Evolutionary conservation across 768 basidiomycete genomes (phyloP), one percentile per base, ranked within the genome.

Genomic region (Suillus bovinus): DNA sequence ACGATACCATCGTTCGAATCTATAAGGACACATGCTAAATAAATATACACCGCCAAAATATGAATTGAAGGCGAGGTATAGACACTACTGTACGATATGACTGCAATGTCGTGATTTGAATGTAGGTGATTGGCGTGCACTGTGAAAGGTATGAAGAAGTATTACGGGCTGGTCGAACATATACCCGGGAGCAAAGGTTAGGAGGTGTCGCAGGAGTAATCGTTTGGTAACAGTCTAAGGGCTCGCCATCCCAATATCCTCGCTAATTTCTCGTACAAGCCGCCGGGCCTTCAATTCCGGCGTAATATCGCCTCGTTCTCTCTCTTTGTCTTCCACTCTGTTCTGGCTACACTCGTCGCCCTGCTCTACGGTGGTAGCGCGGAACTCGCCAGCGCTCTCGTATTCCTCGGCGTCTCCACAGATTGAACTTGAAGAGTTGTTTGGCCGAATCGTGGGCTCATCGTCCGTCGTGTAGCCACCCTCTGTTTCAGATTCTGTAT

Each of bases 391-490:
- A 53, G 76, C 74, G 27, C 68, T 62, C 31, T 74, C 71, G 1
- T 69, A 64, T 41, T 78, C 79, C 31, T 76, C 74, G n/a, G 67
- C 72, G 61, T 80, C 80, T 44, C 74, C 74, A 44, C 73, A 76
- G 34, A 71, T 80, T 3, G 77, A 79, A 16, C 73, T 73, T 24
- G 72, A 72, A 13, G 81, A 81, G 59, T 76, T 74, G 6, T 74
- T 72, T 13, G 85, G 84, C 33, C 88, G 81, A 64, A 91, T 89
- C n/a, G 89, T 91, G n/a, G 90, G 89, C 71, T 91, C 89, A 63
- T 91, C 89, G 62, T 91, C 90, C 27, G 89, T 90, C 59, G 84
- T 86, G 62, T 81, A 82, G 41, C 83, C 87, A 53, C 83, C 79
- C 55, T 81, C 84, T 2, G 80, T 80, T 65, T 84, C 84, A 27